Base-by-base conservation (phyloP, 1,139 yeast species). In the Candida mesenterica region DNA sequence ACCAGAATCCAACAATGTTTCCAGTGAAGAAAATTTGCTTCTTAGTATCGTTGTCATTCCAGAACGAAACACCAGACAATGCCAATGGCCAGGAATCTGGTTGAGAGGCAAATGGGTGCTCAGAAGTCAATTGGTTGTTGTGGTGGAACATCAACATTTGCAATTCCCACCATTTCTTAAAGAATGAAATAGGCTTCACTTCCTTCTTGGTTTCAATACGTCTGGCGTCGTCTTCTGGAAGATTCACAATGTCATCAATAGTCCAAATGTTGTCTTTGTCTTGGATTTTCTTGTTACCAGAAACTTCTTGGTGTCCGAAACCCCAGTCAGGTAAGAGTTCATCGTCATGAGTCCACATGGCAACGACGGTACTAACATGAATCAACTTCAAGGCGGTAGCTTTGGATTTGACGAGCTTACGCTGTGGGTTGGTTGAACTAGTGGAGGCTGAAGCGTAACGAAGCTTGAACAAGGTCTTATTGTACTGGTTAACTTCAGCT, bases 1-100 rank as follows among this genome's bases (percentile, higher is more conserved):
- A 57, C 94, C 96, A 88, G 84, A 94, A 94, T 9, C 97, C 98
- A 47, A 87, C 64, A 39, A 87, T 74, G 62, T 94, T 92, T 44
- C 98, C 98, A 38, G 84, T 48, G 61, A 92, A 87, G 63, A 82
- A 94, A 39, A 92, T 89, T 62, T 94, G 98, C 52, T 68, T 69
- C 47, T 69, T 76, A 40, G 56, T 57, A 3, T 64, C 69, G 43
- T 79, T 79, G 42, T 87, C 81, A 31, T 95, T 89, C 96, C 97
- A 92, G 73, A 92, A 92, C 1, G 97, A 88, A 20, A 92, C 97
- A 48, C 99, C 99, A 10, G 87, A 77, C 37, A 84, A 62, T 31
- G 94, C 77, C 48, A 87, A 74, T n/a, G 98, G 98, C 99, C 99
- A 92, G 5, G 84, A 68, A 45, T 81, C 77, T 4, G 99, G 99